Percentiles rank a stretch among this genome's conserved stretches.
These are phyloP conservation scores for Neckera pumila DNA, from an alignment of 225 moss, liverwort and hornwort species.

Conservation along the genomic window DNA sequence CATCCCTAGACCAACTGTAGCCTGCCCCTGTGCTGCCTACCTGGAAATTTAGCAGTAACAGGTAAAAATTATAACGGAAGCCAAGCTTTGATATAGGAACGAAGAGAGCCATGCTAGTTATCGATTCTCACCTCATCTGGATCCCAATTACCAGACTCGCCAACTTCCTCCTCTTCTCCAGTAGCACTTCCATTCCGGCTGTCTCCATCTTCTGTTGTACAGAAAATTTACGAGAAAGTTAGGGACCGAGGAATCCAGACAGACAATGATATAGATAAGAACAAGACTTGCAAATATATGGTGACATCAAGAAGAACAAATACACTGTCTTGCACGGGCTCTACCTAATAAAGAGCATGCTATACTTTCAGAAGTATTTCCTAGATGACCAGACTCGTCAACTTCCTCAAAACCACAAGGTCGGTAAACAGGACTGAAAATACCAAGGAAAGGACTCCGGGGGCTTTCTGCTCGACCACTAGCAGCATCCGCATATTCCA, in stretches of 20 bases:
- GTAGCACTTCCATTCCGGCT: slow-evolving; percentile 25
- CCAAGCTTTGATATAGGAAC: neutral
- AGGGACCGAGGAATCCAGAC: neutral
- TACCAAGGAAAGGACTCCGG: slow-evolving; percentile 57
- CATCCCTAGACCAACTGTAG: slow-evolving; percentile 68
- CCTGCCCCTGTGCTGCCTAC: slow-evolving; percentile 79
- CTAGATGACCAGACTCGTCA: neutral
- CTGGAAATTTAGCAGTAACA: slow-evolving; percentile 14
- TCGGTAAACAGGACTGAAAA: neutral
- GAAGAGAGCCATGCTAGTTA: neutral
- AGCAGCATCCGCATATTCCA: slow-evolving; percentile 84
- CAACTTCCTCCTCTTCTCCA: slow-evolving; percentile 27
- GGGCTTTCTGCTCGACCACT: slow-evolving; percentile 63
- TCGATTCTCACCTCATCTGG: slow-evolving; percentile 31
- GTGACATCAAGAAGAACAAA: neutral
- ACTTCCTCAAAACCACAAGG: neutral
- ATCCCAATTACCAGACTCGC: slow-evolving; percentile 28
- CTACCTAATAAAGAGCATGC: neutral
- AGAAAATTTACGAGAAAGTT: neutral
- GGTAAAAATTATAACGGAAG: neutral
- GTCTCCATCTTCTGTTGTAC: slow-evolving; percentile 17
- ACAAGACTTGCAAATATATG: neutral
- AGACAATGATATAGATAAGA: neutral
- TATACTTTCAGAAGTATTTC: neutral
- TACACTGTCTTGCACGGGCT: neutral